Conservation (phyloP, 2,329 filamentous ascomycete species). For the Clonostachys rhizophaga region DNA sequence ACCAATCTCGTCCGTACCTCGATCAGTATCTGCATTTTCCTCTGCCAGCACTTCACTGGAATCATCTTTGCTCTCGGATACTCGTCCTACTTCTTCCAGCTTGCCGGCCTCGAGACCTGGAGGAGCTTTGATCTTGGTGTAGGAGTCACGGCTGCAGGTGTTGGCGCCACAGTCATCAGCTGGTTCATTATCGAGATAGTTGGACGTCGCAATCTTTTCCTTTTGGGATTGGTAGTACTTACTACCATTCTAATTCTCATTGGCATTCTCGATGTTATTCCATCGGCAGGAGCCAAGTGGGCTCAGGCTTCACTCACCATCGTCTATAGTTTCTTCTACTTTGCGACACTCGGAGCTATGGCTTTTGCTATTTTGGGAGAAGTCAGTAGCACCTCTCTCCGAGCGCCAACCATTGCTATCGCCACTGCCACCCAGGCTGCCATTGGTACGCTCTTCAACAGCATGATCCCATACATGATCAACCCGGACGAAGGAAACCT, state of each 20-base stretch:
- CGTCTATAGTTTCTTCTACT: conserved; percentile 34
- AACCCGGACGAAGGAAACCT: conserved; percentile 30
- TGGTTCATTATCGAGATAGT: conserved; percentile 37
- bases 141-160: conserved; percentile 36
- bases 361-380: conserved; percentile 37
- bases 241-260: conserved; percentile 31
- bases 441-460: conserved; percentile 31
- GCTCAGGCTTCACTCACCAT: conserved; percentile 24
- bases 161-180: conserved; percentile 36
- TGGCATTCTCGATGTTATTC: conserved; percentile 33
- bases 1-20: conserved; percentile 23
- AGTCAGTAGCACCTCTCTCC: conserved; percentile 26
- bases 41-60: conserved; percentile 30
- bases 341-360: conserved; percentile 34
- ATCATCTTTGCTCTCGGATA: conserved; percentile 38
- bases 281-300: conserved; percentile 26
- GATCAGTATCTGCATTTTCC: conserved; percentile 32
- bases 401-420: conserved; percentile 28
- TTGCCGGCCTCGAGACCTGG: conserved; percentile 30
- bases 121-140: conserved; percentile 31
- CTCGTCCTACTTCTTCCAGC: conserved; percentile 47
- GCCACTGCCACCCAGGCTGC: conserved; percentile 29
- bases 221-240: conserved; percentile 44
- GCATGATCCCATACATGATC: conserved; percentile 35
- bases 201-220: conserved; percentile 39